Evolutionary conservation across 495 filamentous ascomycete species (phyloP).

Genomic region (Penicillium lagena): DNA sequence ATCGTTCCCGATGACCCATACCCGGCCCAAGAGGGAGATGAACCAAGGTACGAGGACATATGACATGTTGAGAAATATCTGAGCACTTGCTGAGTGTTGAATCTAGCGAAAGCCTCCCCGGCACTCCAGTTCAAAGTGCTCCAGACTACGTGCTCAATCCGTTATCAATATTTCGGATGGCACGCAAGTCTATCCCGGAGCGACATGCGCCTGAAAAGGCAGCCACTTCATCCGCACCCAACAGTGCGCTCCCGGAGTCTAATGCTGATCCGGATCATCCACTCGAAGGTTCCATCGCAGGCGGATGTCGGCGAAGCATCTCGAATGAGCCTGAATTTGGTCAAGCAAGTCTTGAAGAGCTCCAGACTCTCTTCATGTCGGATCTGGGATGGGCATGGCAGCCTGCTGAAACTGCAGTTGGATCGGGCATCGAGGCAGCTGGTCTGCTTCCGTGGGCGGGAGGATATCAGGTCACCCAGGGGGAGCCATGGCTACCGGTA

Average conservation of each 20-base stretch:
- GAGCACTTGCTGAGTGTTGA: neutral
- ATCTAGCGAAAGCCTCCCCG: constrained; percentile 8
- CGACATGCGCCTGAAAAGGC: constrained; percentile 24
- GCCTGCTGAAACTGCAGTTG: constrained; percentile 24
- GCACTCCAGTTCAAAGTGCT: constrained; percentile 20
- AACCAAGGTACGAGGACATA: constrained; percentile 4
- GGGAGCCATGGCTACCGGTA: constrained; percentile 20
- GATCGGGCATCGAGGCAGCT: constrained; percentile 19
- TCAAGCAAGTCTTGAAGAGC: constrained; percentile 19
- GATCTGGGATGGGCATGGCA: constrained; percentile 30
- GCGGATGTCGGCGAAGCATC: neutral
- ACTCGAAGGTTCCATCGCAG: neutral
- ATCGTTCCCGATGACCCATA: constrained; percentile 27
- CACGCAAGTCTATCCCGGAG: constrained; percentile 23
- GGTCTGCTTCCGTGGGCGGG: constrained; percentile 25
- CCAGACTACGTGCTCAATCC: constrained; percentile 29
- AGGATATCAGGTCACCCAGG: constrained; percentile 12
- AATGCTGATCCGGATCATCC: constrained; percentile 1
- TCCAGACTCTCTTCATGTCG: constrained; percentile 24
- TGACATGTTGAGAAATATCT: neutral
- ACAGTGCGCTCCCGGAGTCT: constrained; percentile 7
- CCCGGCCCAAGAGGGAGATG: constrained; percentile 11
- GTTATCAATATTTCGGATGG: constrained; percentile 26
- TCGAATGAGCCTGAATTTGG: neutral
- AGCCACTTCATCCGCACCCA: constrained; percentile 11